Conservation (phyloP, 1,284 basidiomycete genomes). For the Melampsora americana region DNA sequence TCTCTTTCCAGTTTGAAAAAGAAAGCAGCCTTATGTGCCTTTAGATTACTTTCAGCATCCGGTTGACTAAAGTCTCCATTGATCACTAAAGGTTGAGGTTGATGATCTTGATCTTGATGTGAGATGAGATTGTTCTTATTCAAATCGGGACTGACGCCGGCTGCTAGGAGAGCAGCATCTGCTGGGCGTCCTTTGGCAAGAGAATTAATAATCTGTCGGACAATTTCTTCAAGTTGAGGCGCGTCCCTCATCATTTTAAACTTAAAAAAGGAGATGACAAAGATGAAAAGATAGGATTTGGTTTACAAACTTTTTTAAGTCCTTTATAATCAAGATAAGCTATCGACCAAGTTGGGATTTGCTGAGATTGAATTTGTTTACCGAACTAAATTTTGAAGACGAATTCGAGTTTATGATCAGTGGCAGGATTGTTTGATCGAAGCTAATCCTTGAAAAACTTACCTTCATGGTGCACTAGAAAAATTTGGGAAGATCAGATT, state of each 20-base stretch:
- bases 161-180: conserved; percentile 80
- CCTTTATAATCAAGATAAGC: conserved; percentile 99
- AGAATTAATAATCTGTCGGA: conserved; percentile 81
- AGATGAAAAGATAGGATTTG: not conserved
- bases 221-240: conserved; percentile 36
- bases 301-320: conserved; percentile 66
- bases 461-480: no score
- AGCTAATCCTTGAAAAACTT: no score
- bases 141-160: conserved; percentile 68
- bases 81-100: conserved; percentile 12
- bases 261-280: not conserved
- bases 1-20: conserved; percentile 99
- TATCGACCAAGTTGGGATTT: conserved; percentile 92
- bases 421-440: no score
- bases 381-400: conserved; percentile 71
- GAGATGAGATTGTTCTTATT: not conserved
- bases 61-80: not conserved
- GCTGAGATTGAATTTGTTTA: conserved; percentile 93
- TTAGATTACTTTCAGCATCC: conserved; percentile 57
- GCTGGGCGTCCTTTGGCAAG: conserved; percentile 83
- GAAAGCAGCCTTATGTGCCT: conserved; percentile 94
- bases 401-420: not conserved
- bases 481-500: no score
- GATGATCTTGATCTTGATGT: conserved; percentile 28
- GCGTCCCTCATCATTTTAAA: conserved; percentile 12